Evolutionary conservation across 306 rosid genomes (phyloP), one percentile per base, ranked within the genome.

Genomic region (Cucumis sativus): DNA sequence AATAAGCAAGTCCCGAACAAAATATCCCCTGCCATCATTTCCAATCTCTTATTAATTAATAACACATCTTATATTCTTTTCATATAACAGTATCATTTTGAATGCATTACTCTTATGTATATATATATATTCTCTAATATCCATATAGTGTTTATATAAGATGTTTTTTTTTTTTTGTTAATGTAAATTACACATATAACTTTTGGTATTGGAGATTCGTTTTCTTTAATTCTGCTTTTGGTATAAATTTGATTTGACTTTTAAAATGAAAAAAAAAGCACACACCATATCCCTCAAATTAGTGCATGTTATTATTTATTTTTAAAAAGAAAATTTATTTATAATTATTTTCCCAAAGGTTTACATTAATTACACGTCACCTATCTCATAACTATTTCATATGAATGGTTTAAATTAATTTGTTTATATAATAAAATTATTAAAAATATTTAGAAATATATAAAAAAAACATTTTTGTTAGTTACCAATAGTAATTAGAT

Each of bases 1-100:
- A 96, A 80, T 91, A 92, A 77, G 88, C 82, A 28, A 96, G 55
- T 37, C 93, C 99, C 0, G 98, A 90, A 66, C 93, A 83, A 3
- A 88, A 77, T 74, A 96, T 73, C 8, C 93, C 99, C 99, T 96
- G 91, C 79, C 80, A 85, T n/a, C 10, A 39, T 18, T 70, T 33
- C 30, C 33, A 4, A 6, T 15, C 7, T 25, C 15, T 15, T 74
- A 7, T 51, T 23, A 71, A 7, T 51, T 23, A 71, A 47, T 14
- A 1, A 1, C 45, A 11, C 3, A 13, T n/a, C 13, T 56, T 58
- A 58, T 0, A 23, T 58, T 58, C 5, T 30, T 62, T 13, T 62
- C 13, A 23, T 61, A 28, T 23, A 23, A 23, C 25, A 23, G 1
- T 23, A 23, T 23, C 25, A 23, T 23, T 23, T 23, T 23, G 25